Evolutionary conservation across 441 rosid genomes (phyloP), one percentile per base, ranked within the genome.

Genomic region (Pelargonium fulgidum): DNA sequence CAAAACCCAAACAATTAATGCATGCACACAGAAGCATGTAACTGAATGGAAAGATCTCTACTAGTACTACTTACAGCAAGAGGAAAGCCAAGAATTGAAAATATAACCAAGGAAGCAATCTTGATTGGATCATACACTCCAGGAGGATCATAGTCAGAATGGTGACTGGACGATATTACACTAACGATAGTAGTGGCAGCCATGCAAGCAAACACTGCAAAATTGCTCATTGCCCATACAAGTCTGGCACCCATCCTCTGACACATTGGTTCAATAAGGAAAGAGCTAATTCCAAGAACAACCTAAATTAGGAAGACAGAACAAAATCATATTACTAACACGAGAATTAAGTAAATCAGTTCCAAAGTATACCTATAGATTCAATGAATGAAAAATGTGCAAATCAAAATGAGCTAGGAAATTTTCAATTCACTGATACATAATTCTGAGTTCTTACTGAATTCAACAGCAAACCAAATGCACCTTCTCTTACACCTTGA

Each of bases 401-500:
- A 22, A 58, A 68, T 16, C 17, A 50, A 36, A 36, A 0, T 36
- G 41, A 20, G 73, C 67, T 29, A 16, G 42, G 61, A 72, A 56
- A 70, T 29, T 3, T 36, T 62, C 9, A 45, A 73, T 71, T 47
- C 56, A 62, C 13, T 65, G 42, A 67, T 78, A 77, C 76, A 65
- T 71, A 81, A 84, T 64, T 72, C 77, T 71, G 85, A 74, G 88
- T 82, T 82, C 99, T 94, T 91, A 94, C 99, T 62, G 97, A 91
- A 83, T 91, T 94, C 85, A 91, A 88, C 79, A 94, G 92, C 90
- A 94, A 87, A 81, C 99, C 99, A 80, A 94, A 85, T 78, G 99
- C 96, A 84, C 99, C 97, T 85, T 91, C 91, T 78, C 97, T 85
- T 76, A 89, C 96, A 67, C 97, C 99, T 81, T 86, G 84, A 80